A percentile compares a stretch with the other conserved stretches of the same genome.
Conservation (phyloP, 2,329 filamentous ascomycete genomes). For the Penicillium aurantiogriseum region DNA sequence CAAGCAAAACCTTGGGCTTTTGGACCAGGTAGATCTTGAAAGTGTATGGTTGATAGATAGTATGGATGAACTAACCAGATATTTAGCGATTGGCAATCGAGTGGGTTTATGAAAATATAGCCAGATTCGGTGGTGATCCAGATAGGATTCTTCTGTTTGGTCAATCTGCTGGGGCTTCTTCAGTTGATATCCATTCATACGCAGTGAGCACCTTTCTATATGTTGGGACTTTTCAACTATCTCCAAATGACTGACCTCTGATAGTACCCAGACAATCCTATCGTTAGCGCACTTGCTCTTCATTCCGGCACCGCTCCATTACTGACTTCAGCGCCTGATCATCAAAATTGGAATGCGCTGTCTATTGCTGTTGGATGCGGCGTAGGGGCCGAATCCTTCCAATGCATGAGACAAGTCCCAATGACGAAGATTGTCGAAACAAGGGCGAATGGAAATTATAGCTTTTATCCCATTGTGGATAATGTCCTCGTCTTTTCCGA, state of each 20-base stretch:
- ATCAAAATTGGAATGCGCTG: constrained; percentile 10
- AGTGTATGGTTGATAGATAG: too few species aligned
- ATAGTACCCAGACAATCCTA: constrained; percentile 6
- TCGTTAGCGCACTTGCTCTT: constrained; percentile 9
- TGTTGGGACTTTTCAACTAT: not conserved
- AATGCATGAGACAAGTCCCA: constrained; percentile 8
- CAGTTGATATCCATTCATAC: constrained; percentile 12
- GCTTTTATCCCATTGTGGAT: constrained; percentile 7
- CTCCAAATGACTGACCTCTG: not conserved
- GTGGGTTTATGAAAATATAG: constrained; percentile 53
- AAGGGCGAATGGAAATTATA: not conserved
- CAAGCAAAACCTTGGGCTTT: constrained; percentile 17
- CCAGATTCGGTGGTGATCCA: constrained; percentile 52
- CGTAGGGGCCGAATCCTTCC: not conserved
- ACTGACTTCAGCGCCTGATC: not conserved
- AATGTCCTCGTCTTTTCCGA: constrained; percentile 9
- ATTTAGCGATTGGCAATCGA: constrained; percentile 46
- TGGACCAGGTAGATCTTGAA: constrained; percentile 16
- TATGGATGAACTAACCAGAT: not conserved
- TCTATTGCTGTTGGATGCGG: constrained; percentile 8
- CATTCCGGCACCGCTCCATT: constrained; percentile 11
- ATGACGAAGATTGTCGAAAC: constrained; percentile 2
- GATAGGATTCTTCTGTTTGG: constrained; percentile 51
- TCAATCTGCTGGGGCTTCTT: constrained; percentile 48
- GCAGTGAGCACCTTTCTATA: constrained; percentile 1